Evolutionary conservation across 163 green algal genomes (phyloP), one percentile per base, ranked within the genome.

Genomic region (Chlorella variabilis): DNA sequence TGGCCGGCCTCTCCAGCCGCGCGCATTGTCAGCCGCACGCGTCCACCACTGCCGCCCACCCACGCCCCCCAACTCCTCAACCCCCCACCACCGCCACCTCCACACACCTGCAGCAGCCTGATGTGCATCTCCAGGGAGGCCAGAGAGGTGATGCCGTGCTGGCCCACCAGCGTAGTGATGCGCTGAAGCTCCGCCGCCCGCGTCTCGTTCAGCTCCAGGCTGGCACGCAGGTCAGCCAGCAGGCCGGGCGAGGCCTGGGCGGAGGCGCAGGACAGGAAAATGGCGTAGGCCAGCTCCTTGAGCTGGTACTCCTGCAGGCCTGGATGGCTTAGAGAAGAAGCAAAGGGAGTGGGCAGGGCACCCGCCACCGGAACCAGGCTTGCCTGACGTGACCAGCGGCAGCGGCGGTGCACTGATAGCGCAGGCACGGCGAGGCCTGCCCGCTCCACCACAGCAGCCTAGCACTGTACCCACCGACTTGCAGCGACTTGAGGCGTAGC

Each of bases 261-360:
- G 70, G 62, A 83, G 80, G 49, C 59, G 34, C 70, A 77, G 51
- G 62, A 81, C 59, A 84, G 66, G 66, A 92, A 92, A 15, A 89
- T 76, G 6, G 73, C 66, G 45, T 89, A 91, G 23, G 88, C 84
- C 33, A 92, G 71, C 56, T 90, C 84, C 67, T 87, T 83, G 20
- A 92, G 75, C 63, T 90, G 73, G 39, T 83, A 25, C 70, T 90
- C 88, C n/a, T 83, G 74, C 77, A 92, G 71, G 29, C 76, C 83
- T 83, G 49, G 23, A n/a, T 13, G 45, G 45, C 15, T 54, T 11
- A 29, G 11, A 23, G 65, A 51, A 49, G 61, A 29, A n/a, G 51
- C 9, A 29, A 62, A 62, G 51, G 51, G 42, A 13, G 42, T 20
- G 42, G 42, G 42, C 9, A 51, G 42, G n/a, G n/a, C n/a, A n/a